Percentiles rank a stretch among this genome's conserved stretches.
These are phyloP conservation scores for Hymenoscyphus occultus DNA, from an alignment of 2,329 filamentous ascomycete species.

Conservation along the genomic window DNA sequence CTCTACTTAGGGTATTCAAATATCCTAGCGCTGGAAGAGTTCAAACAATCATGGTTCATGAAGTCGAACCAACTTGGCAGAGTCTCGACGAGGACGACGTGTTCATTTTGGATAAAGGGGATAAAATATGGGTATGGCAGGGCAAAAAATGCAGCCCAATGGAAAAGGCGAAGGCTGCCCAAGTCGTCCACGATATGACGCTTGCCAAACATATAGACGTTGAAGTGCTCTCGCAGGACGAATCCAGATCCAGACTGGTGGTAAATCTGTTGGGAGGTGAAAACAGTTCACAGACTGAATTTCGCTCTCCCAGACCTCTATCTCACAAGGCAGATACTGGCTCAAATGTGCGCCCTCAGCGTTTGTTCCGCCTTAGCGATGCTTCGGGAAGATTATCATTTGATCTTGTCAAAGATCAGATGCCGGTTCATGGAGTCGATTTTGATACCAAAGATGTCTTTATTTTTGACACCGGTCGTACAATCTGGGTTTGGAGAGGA, in stretches of 20 bases:
- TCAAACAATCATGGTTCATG: conserved; percentile 56
- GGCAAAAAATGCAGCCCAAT: conserved; percentile 62
- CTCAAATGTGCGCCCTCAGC: conserved; percentile 31
- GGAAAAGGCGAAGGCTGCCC: conserved; percentile 66
- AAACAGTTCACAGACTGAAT: conserved; percentile 41
- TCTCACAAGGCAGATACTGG: conserved; percentile 26
- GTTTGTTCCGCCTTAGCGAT: conserved; percentile 62
- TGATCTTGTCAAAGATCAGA: conserved; percentile 55
- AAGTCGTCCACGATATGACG: conserved; percentile 64
- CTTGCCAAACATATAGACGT: conserved; percentile 62
- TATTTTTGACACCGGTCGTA: conserved; percentile 56
- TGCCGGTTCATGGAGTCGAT: conserved; percentile 44
- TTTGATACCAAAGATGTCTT: conserved; percentile 61
- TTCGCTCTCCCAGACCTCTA: conserved; percentile 45
- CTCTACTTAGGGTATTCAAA: conserved; percentile 62
- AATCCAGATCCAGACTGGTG: conserved; percentile 52
- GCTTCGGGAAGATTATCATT: conserved; percentile 56
- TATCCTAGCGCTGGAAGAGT: conserved; percentile 43
- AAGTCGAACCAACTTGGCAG: conserved; percentile 59
- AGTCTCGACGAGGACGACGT: conserved; percentile 65
- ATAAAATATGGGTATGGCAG: conserved; percentile 70
- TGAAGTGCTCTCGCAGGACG: conserved; percentile 61
- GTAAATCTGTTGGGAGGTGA: conserved; percentile 54
- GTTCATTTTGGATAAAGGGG: conserved; percentile 59
- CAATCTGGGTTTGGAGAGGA: conserved; percentile 67